These are phyloP conservation scores for Phytopythium kandeliae DNA, from an alignment of 352 stramenopile species.

Conservation along the genomic window DNA sequence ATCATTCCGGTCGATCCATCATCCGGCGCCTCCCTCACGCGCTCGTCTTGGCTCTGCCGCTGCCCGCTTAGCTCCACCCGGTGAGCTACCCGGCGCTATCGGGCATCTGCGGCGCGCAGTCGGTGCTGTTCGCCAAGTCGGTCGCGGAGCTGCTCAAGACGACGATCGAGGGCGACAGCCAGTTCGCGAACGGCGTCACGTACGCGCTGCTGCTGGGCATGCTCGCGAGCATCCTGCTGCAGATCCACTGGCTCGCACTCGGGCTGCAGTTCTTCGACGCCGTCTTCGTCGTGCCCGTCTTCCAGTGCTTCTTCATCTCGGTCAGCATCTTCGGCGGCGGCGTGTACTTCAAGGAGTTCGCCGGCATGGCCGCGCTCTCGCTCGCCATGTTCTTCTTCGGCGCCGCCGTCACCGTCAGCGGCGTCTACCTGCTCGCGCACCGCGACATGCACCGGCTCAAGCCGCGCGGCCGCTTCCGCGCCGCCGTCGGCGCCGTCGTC, in stretches of 20 bases:
- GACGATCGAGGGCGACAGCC: conserved; percentile 59
- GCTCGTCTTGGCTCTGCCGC: too few relatives aligned
- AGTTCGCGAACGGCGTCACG: conserved; percentile 65
- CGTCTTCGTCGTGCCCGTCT: conserved; percentile 80
- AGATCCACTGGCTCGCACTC: conserved; percentile 85
- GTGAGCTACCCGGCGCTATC: conserved; percentile 68
- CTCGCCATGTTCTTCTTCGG: conserved; percentile 72
- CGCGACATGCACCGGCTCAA: conserved; percentile 64
- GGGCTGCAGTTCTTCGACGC: conserved; percentile 83
- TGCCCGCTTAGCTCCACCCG: conserved; percentile 33
- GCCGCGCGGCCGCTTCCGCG: conserved; percentile 35
- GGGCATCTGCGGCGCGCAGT: conserved; percentile 75
- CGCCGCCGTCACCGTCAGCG: conserved; percentile 58
- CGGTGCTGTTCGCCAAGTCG: conserved; percentile 80
- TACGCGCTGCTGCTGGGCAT: conserved; percentile 80
- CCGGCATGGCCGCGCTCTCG: conserved; percentile 36
- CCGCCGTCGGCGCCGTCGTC: conserved; percentile 45
- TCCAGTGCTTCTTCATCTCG: conserved; percentile 90
- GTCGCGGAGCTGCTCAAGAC: conserved; percentile 81
- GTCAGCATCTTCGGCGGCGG: conserved; percentile 85
- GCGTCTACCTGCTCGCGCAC: conserved; percentile 61
- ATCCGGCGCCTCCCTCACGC: too few relatives aligned
- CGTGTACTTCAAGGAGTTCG: conserved; percentile 87
- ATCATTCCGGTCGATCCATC: too few relatives aligned
- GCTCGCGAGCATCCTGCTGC: conserved; percentile 79